Evolutionary conservation across 192 early-diverging fungal species (phyloP), one percentile per base, ranked within the genome.

Genomic region (Coemansia sp.): DNA sequence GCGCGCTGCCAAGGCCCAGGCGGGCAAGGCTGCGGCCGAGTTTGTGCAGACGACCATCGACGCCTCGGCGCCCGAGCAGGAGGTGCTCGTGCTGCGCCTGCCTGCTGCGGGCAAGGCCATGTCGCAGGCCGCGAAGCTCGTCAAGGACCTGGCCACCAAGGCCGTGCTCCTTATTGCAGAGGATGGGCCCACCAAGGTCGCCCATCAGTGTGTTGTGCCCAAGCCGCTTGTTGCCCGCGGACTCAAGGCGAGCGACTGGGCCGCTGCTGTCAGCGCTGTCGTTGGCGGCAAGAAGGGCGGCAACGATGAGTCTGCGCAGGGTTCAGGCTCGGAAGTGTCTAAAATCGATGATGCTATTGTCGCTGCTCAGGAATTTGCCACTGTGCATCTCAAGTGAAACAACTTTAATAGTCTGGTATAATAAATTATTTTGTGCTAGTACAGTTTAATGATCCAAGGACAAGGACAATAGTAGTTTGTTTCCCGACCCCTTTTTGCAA

Each of bases 251-350:
- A 88, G 84, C 50, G 95, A 93, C 23, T 99, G 97, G 97, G 93
- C 95, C 17, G 85, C 86, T 21, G 91, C 89, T 33, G 94, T 98
- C n/a, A 74, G 88, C 28, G 84, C 90, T 61, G 86, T 88, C 30
- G 85, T 99, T 55, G 94, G 93, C 32, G 97, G 97, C 64, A 95
- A 94, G 82, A 91, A 90, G 65, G 97, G 97, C 39, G 97, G 97
- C 58, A 97, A 96, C 69, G 94, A 95, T 50, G 95, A 95, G 59
- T 72, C 93, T 66, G 97, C 97, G 35, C 95, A 95, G 67, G 97
- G 97, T 17, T 89, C 90, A 61, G 97, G 95, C 37, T 81, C 86
- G 44, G 85, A 91, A 30, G 63, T 87, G 16, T 82, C 75, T 60
- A 80, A 84, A 63, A 77, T 92, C 26, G 88, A 90, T 53, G 91